Evolutionary conservation across 2,329 filamentous ascomycete species (phyloP).

Genomic region (Venturia nashicola): DNA sequence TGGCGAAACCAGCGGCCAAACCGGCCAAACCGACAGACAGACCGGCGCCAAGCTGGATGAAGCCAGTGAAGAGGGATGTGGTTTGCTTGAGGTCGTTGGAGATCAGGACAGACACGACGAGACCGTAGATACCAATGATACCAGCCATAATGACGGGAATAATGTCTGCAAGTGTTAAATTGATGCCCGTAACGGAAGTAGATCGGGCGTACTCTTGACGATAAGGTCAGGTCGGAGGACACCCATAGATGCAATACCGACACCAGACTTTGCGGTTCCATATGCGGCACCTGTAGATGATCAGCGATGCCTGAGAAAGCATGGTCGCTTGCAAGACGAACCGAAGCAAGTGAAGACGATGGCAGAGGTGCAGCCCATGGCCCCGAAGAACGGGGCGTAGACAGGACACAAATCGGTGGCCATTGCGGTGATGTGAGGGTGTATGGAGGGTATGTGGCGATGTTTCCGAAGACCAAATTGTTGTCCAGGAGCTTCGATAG

Average conservation of each 20-base stretch:
- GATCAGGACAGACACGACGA: slow-evolving; percentile 42
- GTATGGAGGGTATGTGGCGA: background rate
- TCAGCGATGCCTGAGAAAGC: background rate
- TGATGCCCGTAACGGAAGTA: slow-evolving; percentile 8
- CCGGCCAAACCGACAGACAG: slow-evolving; percentile 64
- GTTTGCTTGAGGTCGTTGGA: slow-evolving; percentile 38
- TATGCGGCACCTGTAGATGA: slow-evolving; percentile 55
- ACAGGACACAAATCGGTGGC: background rate
- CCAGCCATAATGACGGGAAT: slow-evolving; percentile 99
- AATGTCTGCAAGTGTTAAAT: slow-evolving; percentile 56
- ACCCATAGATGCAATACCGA: slow-evolving; percentile 97
- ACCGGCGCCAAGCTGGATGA: slow-evolving; percentile 42
- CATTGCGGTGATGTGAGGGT: background rate
- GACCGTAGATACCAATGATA: slow-evolving; percentile 94
- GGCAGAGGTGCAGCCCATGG: slow-evolving; percentile 89
- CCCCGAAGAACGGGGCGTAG: slow-evolving; percentile 70
- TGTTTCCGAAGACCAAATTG: background rate
- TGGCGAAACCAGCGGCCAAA: slow-evolving; percentile 76
- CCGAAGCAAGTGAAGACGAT: slow-evolving; percentile 96
- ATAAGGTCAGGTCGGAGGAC: slow-evolving; percentile 95
- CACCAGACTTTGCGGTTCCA: slow-evolving; percentile 97
- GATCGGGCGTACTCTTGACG: slow-evolving; percentile 79
- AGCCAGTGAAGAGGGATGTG: slow-evolving; percentile 36
- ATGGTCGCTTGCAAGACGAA: background rate
- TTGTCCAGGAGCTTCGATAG: background rate